phyloP scores from a whole-genome alignment of 345 rosid genomes.

The Raphanus sativus region DNA sequence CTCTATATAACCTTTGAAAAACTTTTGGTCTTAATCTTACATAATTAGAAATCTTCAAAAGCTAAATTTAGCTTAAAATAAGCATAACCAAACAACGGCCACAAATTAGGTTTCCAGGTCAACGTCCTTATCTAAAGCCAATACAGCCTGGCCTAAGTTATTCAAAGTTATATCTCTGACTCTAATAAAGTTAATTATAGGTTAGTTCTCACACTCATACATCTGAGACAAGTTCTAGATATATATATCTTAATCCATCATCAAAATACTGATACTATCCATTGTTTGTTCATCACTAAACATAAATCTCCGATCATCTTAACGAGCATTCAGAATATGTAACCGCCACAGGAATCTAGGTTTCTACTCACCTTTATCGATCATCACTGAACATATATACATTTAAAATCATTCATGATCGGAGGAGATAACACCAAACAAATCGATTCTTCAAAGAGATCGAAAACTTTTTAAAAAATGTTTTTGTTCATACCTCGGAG shows the following conservation, averaged over 20 bases:
- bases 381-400: too few relatives aligned
- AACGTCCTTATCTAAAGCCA: conserved; percentile 23
- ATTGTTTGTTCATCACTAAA: not conserved
- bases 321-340: not conserved
- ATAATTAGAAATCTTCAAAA: conserved; percentile 22
- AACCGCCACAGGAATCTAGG: too few relatives aligned
- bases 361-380: too few relatives aligned
- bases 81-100: conserved; percentile 32
- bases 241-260: not conserved
- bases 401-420: conserved; percentile 17
- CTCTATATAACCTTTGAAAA: conserved; percentile 10
- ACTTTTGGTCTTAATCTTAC: not conserved
- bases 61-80: conserved; percentile 33
- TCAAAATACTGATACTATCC: not conserved
- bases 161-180: not conserved
- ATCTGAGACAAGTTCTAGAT: not conserved
- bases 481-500: conserved; percentile 11
- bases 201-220: not conserved
- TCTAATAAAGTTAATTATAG: not conserved
- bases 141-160: conserved; percentile 15
- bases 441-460: conserved; percentile 14
- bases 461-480: not conserved
- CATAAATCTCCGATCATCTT: not conserved
- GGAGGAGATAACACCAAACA: not conserved
- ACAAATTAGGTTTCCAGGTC: conserved; percentile 31